Evolutionary conservation across 2,329 filamentous ascomycete species (phyloP).

Genomic region (Colletotrichum abscissum): DNA sequence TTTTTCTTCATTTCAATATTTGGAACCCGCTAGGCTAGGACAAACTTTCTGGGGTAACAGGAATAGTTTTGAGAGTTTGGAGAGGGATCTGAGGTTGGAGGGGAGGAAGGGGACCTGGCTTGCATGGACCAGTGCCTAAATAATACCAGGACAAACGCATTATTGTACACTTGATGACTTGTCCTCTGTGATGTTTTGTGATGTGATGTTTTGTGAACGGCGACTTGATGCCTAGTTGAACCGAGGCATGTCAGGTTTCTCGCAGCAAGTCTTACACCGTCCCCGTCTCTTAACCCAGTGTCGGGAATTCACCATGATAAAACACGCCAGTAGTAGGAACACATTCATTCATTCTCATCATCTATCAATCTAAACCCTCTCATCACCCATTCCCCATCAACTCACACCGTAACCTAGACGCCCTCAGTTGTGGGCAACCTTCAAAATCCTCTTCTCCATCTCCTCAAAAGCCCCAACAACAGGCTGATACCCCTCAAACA

Average conservation of each 20-base stretch:
- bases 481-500: constrained; percentile 82
- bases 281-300: too few relatives aligned
- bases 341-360: constrained; percentile 10
- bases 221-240: not conserved
- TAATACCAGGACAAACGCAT: constrained; percentile 8
- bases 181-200: not conserved
- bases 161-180: not conserved
- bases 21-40: not conserved
- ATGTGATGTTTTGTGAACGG: not conserved
- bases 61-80: constrained; percentile 1
- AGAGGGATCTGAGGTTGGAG: not conserved
- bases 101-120: not conserved
- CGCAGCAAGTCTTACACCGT: too few relatives aligned
- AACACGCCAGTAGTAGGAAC: not conserved
- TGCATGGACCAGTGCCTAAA: constrained; percentile 12
- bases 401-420: not conserved
- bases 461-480: constrained; percentile 81
- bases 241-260: too few relatives aligned
- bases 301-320: accelerated
- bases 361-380: constrained; percentile 2
- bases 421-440: constrained; percentile 46
- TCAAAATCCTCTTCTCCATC: constrained; percentile 77
- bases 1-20: not conserved
- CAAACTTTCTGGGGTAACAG: not conserved
- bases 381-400: too few relatives aligned